These are phyloP conservation scores for Diutina neorugosa DNA, from an alignment of 1,139 yeast genomes.

Conservation along the genomic window DNA sequence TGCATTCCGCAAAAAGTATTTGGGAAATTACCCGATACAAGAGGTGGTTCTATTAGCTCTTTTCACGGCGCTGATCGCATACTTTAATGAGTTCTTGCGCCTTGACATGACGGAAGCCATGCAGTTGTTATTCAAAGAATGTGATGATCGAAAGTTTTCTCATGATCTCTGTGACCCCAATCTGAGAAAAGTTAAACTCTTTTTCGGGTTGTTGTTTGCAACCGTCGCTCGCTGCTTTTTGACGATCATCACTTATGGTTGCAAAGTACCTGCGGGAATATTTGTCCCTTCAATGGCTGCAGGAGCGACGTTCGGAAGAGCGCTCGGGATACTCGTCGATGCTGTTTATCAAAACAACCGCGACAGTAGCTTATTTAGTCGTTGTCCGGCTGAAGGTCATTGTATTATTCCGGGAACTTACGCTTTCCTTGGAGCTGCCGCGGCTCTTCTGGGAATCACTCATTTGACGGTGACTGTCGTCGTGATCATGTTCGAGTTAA, in stretches of 20 bases:
- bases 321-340: constrained; percentile 64
- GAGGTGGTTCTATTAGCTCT: constrained; percentile 63
- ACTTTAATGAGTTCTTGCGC: constrained; percentile 69
- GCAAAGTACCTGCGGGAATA: constrained; percentile 90
- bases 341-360: constrained; percentile 33
- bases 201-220: constrained; percentile 53
- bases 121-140: constrained; percentile 83
- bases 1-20: constrained; percentile 61
- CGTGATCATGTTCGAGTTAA: constrained; percentile 88
- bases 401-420: constrained; percentile 90
- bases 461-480: constrained; percentile 87
- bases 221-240: constrained; percentile 59
- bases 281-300: constrained; percentile 96
- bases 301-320: constrained; percentile 89
- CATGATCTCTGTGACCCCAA: constrained; percentile 36
- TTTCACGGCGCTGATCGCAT: constrained; percentile 45
- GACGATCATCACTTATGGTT: constrained; percentile 79
- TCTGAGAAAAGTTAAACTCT: constrained; percentile 17
- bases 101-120: constrained; percentile 93
- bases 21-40: constrained; percentile 38
- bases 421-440: constrained; percentile 96
- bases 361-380: constrained; percentile 31
- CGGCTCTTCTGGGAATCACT: constrained; percentile 88
- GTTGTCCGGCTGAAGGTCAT: constrained; percentile 20
- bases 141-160: constrained; percentile 22